Base-by-base conservation (phyloP, 2,329 filamentous ascomycete genomes). In the Colletotrichum camelliae region DNA sequence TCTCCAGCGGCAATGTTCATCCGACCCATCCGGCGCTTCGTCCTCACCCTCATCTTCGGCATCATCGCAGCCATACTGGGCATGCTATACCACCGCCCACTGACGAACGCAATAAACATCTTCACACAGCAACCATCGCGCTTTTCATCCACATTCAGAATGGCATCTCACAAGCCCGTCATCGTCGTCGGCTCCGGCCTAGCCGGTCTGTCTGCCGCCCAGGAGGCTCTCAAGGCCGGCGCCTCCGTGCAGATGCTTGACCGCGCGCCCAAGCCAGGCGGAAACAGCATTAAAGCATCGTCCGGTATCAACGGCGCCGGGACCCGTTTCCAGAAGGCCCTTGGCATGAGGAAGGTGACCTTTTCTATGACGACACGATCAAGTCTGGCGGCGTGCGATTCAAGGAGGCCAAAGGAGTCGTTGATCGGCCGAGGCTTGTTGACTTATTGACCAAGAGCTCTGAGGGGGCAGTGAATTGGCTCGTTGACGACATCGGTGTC, bases 271-370 rank as follows among this genome's bases (percentile, higher is more conserved):
- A 92, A 91, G 79, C 90, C 91, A 0, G 92, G 92, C 43, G 91
- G 91, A 3, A 93, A 93, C 79, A 91, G 88, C 79, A 92, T 93
- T 82, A 93, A 93, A 82, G 92, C 92, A 0, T 93, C 91, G 0
- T 93, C 91, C 0, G 92, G 91, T 0, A 93, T 93, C 82, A 93
- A 93, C 77, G 92, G 91, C 8, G 91, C 91, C 0, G 87, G 87
- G 0, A 93, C 92, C 0, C 85, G 85, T 5, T 93, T 90, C 77
- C 92, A 94, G 80, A 81, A 82, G 13, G 82, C 80, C 4, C 69
- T 80, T 55, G 80, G 83, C n/a, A 79, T 85, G 58, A 77, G 81
- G 27, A 77, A 80, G 27, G 85, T 58, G 80, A 83, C 2, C 78
- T 83, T 0, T 93, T 92, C 79, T 89, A 87, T 78, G 81, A 85